These are phyloP conservation scores for Paecilomyces dactylethromorphus DNA, from an alignment of 2,329 filamentous ascomycete genomes.

Conservation along the genomic window DNA sequence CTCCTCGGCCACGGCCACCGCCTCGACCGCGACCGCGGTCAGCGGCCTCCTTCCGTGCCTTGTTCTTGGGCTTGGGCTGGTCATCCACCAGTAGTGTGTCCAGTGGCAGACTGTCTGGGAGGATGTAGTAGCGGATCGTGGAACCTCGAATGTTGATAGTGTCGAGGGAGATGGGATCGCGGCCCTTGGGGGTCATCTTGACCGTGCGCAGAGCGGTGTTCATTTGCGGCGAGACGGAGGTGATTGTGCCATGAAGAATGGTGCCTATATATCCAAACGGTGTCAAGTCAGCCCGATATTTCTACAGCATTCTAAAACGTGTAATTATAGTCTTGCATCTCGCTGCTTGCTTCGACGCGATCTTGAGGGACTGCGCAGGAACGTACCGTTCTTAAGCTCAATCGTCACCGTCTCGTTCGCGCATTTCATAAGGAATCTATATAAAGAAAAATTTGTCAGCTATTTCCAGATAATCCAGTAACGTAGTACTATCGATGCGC, in stretches of 20 bases:
- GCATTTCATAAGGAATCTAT: conserved; percentile 98
- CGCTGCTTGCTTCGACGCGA: background rate
- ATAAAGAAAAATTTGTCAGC: conserved; percentile 10
- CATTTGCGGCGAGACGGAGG: conserved; percentile 95
- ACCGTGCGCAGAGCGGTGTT: conserved; percentile 93
- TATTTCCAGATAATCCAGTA: background rate
- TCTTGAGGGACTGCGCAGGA: background rate
- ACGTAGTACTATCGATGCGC: background rate
- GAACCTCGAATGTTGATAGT: conserved; percentile 95
- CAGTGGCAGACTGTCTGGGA: conserved; percentile 89
- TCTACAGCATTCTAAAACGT: background rate
- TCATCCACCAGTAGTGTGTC: conserved; percentile 96
- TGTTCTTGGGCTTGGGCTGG: conserved; percentile 98
- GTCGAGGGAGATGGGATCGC: conserved; percentile 81
- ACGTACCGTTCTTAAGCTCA: conserved; percentile 91
- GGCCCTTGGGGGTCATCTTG: conserved; percentile 89
- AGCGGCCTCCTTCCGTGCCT: conserved; percentile 80
- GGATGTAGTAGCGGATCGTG: conserved; percentile 93
- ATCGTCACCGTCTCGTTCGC: conserved; percentile 97
- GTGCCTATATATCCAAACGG: conserved; percentile 55
- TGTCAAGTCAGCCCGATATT: background rate
- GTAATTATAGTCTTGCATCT: no score
- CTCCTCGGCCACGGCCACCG: conserved; percentile 45
- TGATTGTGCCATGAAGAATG: conserved; percentile 93
- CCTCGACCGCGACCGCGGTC: conserved; percentile 45